Base-by-base conservation (phyloP, 73 alveolate species). In the Tetrahymena thermophila region DNA sequence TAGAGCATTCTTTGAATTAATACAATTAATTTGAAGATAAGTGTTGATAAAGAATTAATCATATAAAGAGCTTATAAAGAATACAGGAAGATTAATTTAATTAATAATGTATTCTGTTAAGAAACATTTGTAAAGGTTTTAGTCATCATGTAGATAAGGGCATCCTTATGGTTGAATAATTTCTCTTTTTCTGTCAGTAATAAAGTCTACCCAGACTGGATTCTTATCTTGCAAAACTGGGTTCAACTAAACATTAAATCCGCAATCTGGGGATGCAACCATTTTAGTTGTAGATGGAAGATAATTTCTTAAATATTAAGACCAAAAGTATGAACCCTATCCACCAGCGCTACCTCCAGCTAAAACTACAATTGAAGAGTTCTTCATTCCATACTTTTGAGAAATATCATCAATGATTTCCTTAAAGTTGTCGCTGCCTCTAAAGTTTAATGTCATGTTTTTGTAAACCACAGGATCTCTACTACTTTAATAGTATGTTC, bases 331-430 rank as follows among this genome's bases (percentile, higher is more conserved):
- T 15, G 84, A 89, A 34, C 95, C 97, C 35, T 85, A 89, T 44
- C 97, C 97, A 56, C 97, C 97, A 34, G 97, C 97, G n/a, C 95
- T 85, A 34, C 97, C 93, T 4, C 97, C 97, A 50, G 97, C 71
- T 28, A 95, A 85, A 16, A 95, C 35, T 8, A 95, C 58, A 19
- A 42, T 85, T 1, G 31, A 37, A 71, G 97, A 94, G 28, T 57
- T 28, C 16, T 35, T 35, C 15, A 95, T 4, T 28, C 42, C 89
- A 71, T 19, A 55, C n/a, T 35, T 50, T 0, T 44, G 17, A 4
- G 57, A 15, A 56, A 84, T 58, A 31, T 95, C 95, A 23, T 89
- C 43, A 50, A 95, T 35, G 35, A 95, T 95, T 43, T 94, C 93
- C 44, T 89, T 95, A 35, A 95, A 85, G 42, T 85, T 95, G 57